Percentiles rank a stretch among this genome's conserved stretches.
phyloP scores from a whole-genome alignment of 495 filamentous ascomycete species.

The Penicillium herquei region DNA sequence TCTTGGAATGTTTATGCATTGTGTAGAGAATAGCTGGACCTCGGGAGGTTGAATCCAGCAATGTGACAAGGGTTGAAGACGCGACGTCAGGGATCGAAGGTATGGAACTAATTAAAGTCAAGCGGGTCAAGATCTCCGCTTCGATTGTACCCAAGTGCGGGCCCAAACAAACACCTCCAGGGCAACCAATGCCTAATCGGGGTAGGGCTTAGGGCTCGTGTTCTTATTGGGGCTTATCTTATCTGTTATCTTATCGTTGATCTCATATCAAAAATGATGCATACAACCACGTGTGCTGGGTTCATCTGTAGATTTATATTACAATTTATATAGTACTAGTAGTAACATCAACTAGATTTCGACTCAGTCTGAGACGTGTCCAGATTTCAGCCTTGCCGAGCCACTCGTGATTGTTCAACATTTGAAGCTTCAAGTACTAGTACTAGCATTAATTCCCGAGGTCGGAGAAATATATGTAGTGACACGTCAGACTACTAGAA shows the following conservation, averaged over 20 bases:
- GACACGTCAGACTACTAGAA: too few relatives aligned
- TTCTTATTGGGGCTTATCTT: background rate
- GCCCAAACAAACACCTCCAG: conserved; percentile 27
- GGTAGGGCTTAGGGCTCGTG: conserved; percentile 19
- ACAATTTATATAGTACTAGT: too few relatives aligned
- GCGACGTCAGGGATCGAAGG: conserved; percentile 12
- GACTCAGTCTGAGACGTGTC: too few relatives aligned
- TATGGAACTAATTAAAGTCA: conserved; percentile 10
- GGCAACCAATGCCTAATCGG: conserved; percentile 22
- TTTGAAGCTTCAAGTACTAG: too few relatives aligned
- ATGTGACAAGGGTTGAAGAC: conserved; percentile 3
- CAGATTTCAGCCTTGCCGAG: too few relatives aligned
- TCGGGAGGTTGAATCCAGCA: background rate
- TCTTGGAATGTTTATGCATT: conserved; percentile 44
- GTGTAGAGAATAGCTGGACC: conserved; percentile 10
- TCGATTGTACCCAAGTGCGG: conserved; percentile 6
- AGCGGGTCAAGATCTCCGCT: conserved; percentile 6
- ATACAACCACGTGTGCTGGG: background rate
- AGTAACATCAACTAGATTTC: too few relatives aligned
- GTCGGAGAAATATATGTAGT: too few relatives aligned
- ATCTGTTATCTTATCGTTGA: background rate
- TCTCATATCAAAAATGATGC: background rate
- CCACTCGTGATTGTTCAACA: too few relatives aligned
- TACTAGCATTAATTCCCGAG: too few relatives aligned
- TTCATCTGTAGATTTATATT: too few relatives aligned